Evolutionary conservation across 345 rosid species (phyloP), one percentile per base, ranked within the genome.

Genomic region (Linum usitatissimum): DNA sequence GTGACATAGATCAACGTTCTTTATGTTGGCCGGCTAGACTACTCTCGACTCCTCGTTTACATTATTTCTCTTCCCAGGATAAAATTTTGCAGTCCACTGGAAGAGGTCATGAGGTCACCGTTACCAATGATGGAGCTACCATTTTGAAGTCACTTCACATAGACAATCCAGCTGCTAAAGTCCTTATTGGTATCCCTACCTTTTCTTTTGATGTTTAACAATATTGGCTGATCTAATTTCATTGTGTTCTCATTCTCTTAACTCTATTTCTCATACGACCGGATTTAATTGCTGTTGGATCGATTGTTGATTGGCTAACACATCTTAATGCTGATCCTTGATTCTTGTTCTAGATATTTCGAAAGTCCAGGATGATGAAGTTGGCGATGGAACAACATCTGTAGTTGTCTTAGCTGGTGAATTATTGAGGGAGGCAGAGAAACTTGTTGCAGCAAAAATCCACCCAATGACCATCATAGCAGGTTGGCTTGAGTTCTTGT

Each of bases 331-430:
- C 38, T 1, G 30, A 30, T 30, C 68, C 70, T 75, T 75, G 60
- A 67, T 42, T 30, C 40, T 12, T 53, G 31, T 6, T 23, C 63
- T 60, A 90, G 99, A 93, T 66, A 93, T 93, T 66, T 93, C 99
- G 7, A 93, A 93, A 84, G 99, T 93, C 65, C 99, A 93, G 76
- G 99, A 93, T 75, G 99, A 93, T 68, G 99, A 93, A 82, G 99
- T 93, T 64, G 99, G 99, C 66, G 99, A 93, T 73, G 99, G 99
- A 54, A 93, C 97, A 68, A 93, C 99, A 60, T 93, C 99, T 58
- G 99, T 93, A 68, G 99, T 87, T 74, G 96, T 93, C 53, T 82
- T 93, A 84, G 97, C 99, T 6, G 96, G 99, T 18, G 97, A 87
- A 70, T 96, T 92, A 70, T 60, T 89, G 12, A 87, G 95, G 75